Conservation (phyloP, 768 basidiomycete genomes). For the Boletus rex-veris region DNA sequence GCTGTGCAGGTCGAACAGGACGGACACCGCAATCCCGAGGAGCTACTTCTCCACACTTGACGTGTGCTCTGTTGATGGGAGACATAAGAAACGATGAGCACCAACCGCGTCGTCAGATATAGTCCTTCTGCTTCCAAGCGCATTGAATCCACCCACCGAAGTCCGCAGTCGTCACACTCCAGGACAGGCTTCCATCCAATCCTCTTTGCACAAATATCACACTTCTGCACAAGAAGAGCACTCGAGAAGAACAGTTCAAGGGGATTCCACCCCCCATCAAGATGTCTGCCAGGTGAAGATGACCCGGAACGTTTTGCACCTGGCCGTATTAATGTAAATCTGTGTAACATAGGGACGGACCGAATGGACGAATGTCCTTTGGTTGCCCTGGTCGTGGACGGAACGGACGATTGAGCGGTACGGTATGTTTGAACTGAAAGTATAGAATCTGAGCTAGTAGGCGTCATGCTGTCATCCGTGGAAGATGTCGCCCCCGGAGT, state of each 20-base stretch:
- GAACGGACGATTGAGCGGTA: constrained; percentile 51
- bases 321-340: constrained; percentile 84
- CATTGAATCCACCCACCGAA: constrained; percentile 45
- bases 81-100: constrained; percentile 3
- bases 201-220: constrained; percentile 77
- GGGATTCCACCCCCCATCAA: constrained; percentile 62
- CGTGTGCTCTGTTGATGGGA: constrained; percentile 57
- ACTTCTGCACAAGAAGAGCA: constrained; percentile 68
- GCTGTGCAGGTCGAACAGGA: constrained; percentile 29
- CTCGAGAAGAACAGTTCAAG: constrained; percentile 76
- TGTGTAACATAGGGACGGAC: constrained; percentile 62
- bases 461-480: constrained; percentile 33
- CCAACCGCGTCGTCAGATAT: constrained; percentile 17
- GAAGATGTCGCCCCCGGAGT: constrained; percentile 35
- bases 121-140: constrained; percentile 7
- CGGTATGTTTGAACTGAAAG: constrained; percentile 60
- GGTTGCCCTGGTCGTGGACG: constrained; percentile 62
- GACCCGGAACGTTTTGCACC: constrained; percentile 52
- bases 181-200: constrained; percentile 84
- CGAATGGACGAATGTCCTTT: constrained; percentile 73
- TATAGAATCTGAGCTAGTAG: constrained; percentile 43
- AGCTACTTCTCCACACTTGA: constrained; percentile 82
- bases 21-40: constrained; percentile 76
- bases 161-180: constrained; percentile 86
- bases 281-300: constrained; percentile 26